A percentile compares a stretch with the other conserved stretches of the same genome.
phyloP scores from a whole-genome alignment of 176 grass and related monocot species.

The Areca catechu region DNA sequence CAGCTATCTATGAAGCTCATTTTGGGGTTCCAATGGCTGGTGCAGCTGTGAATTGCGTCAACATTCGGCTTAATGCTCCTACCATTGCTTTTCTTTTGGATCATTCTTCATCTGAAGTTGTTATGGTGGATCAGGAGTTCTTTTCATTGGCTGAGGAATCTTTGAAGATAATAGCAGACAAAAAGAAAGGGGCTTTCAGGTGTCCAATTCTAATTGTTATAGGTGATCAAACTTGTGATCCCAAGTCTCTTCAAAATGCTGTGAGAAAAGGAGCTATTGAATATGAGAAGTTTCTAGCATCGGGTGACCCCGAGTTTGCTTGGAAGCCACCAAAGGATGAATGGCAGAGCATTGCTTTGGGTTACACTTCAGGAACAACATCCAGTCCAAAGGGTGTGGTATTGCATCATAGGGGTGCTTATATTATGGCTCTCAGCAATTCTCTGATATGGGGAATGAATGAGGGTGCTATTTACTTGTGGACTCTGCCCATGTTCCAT shows the following conservation, averaged over 20 bases:
- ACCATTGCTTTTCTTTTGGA: slow-evolving; percentile 74
- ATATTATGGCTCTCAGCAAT: slow-evolving; percentile 73
- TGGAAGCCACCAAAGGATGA: slow-evolving; percentile 85
- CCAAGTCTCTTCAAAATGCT: slow-evolving; percentile 43
- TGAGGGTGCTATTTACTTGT: slow-evolving; percentile 65
- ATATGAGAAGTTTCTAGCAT: slow-evolving; percentile 81
- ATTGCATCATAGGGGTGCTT: slow-evolving; percentile 75
- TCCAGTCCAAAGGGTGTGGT: slow-evolving; percentile 88
- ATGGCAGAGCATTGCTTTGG: slow-evolving; percentile 85
- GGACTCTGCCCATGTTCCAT: slow-evolving; percentile 97
- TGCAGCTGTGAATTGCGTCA: slow-evolving; percentile 71
- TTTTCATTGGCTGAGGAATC: slow-evolving; percentile 72
- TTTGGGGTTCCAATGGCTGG: slow-evolving; percentile 88
- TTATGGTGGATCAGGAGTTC: slow-evolving; percentile 91
- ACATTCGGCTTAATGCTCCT: slow-evolving; percentile 63
- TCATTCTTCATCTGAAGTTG: slow-evolving; percentile 55
- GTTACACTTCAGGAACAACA: slow-evolving; percentile 88
- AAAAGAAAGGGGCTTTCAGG: slow-evolving; percentile 47
- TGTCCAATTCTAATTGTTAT: slow-evolving; percentile 57
- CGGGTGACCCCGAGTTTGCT: slow-evolving; percentile 47
- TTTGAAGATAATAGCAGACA: slow-evolving; percentile 43
- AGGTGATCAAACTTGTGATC: slow-evolving; percentile 43
- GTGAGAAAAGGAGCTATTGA: slow-evolving; percentile 57
- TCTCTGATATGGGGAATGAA: slow-evolving; percentile 67
- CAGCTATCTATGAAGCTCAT: slow-evolving; percentile 78